Conservation (phyloP, 495 filamentous ascomycete genomes). For the Podospora anserina region DNA sequence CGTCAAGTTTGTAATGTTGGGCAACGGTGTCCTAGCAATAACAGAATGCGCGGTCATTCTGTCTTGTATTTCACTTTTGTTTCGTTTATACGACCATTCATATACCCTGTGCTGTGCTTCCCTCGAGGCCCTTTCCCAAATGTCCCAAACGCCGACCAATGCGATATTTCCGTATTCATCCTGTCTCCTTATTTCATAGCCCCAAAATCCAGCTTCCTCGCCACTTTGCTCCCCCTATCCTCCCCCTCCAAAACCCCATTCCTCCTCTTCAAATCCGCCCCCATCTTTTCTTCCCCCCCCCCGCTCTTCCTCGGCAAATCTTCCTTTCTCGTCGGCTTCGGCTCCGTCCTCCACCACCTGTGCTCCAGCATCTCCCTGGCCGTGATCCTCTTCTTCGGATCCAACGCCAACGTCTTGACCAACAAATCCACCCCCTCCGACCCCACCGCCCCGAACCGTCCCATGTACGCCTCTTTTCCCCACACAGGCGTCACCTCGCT, state of each 20-base stretch:
- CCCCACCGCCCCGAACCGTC: slow-evolving; percentile 72
- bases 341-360: slow-evolving; percentile 80
- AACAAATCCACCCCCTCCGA: slow-evolving; percentile 80
- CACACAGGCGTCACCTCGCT: slow-evolving; percentile 59
- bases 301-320: slow-evolving; percentile 66
- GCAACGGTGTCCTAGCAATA: too few species aligned
- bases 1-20: too few species aligned
- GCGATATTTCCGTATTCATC: too few species aligned
- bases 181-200: slow-evolving; percentile 43
- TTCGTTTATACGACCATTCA: too few species aligned
- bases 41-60: too few species aligned
- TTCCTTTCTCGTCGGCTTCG: slow-evolving; percentile 78
- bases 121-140: too few species aligned
- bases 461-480: slow-evolving; percentile 64
- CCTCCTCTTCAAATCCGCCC: slow-evolving; percentile 74
- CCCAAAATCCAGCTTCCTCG: slow-evolving; percentile 84
- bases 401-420: slow-evolving; percentile 77
- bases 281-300: slow-evolving; percentile 72
- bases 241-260: slow-evolving; percentile 70
- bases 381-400: slow-evolving; percentile 78
- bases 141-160: too few species aligned
- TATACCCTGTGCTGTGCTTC: too few species aligned
- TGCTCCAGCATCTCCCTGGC: slow-evolving; percentile 75
- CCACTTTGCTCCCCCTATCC: slow-evolving; percentile 62
- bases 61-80: too few species aligned